Evolutionary conservation across 2,329 filamentous ascomycete species (phyloP), one percentile per base, ranked within the genome.

Genomic region (Aspergillus sp.): DNA sequence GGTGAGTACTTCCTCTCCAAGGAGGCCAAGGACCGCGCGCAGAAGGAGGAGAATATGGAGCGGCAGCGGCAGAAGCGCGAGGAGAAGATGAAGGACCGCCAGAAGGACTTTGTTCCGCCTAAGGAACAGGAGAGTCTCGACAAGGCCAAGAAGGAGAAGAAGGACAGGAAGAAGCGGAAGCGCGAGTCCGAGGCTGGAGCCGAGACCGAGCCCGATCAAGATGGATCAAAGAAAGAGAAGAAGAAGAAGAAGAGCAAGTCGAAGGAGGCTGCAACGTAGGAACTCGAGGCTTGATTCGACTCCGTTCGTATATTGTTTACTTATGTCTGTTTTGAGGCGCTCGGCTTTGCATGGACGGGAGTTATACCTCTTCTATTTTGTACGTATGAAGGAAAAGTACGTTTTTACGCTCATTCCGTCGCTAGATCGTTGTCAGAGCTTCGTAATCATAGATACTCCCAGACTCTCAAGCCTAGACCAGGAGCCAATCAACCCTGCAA

Each of bases 1-100:
- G 89, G 91, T 64, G 89, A 96, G 66, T 98, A 93, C 67, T 96
- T 96, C 62, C 64, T 98, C 55, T 80, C 80, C 54, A 94, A 94
- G 69, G 78, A 88, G 53, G 88, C 86, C 39, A 94, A 93, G 71
- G 85, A 93, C 52, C 73, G 88, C 40, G 82, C 80, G 34, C 78
- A 71, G 29, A 79, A 82, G 61, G 81, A 89, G 55, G 82, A 85
- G 52, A 71, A 86, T 44, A 74, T 85, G 53, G 86, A 93, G 58
- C 80, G 82, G 61, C 88, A 94, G 66, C 82, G 78, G 62, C 71
- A 78, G 61, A 89, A 88, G 69, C 89, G 86, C 70, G 81, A 82
- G 44, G 85, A 93, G 60, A 93, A 85, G 72, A 74, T 81, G 64
- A 81, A 80, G 60, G 83, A 91, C 66, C 72, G 86, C 39, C 80